Evolutionary conservation across 2,329 filamentous ascomycete species (phyloP), one percentile per base, ranked within the genome.

Genomic region (Tolypocladium guangdongense): DNA sequence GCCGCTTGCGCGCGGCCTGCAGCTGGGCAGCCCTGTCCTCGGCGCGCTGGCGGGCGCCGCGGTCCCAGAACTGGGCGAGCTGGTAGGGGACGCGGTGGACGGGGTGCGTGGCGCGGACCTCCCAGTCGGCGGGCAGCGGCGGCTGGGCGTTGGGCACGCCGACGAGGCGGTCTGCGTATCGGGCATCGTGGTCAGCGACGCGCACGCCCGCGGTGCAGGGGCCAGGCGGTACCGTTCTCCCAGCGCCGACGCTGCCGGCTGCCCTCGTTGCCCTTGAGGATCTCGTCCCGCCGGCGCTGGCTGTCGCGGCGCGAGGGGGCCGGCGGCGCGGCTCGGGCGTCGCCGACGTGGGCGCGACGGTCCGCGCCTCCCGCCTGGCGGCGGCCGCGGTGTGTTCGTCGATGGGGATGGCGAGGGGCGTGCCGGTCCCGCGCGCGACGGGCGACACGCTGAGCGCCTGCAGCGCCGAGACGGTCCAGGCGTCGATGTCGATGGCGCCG

Each of bases 181-280:
- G 55, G 36, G 4, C 36, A 18, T 22, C 12, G 2, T 7, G n/a
- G 39, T 54, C 54, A 54, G 51, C 32, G 37, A 24, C n/a, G 30
- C 5, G 36, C 1, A 6, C 4, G 10, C 41, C 14, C 2, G 4
- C 12, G 39, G 14, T 4, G 30, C 5, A 6, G 30, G 32, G 46
- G 32, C 14, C 22, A 4, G n/a, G 39, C 16, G 36, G 37, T 78
- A 95, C 90, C 88, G 69, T 97, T 99, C 75, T 99, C 93, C 90
- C 91, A 97, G 53, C 92, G 80, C 62, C 92, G 85, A 50, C 92
- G 79, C 63, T 92, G 84, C 37, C 92, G 81, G 62, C 83, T 92
- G 36, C 92, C 92, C 69, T 96, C 90, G 61, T 95, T 95, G 54
- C 92, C 92, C 73, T 90, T 95, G 35, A 93, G 75, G 51, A 95